Evolutionary conservation across 192 early-diverging fungal species (phyloP), one percentile per base, ranked within the genome.

Genomic region (Glomus cerebriforme): DNA sequence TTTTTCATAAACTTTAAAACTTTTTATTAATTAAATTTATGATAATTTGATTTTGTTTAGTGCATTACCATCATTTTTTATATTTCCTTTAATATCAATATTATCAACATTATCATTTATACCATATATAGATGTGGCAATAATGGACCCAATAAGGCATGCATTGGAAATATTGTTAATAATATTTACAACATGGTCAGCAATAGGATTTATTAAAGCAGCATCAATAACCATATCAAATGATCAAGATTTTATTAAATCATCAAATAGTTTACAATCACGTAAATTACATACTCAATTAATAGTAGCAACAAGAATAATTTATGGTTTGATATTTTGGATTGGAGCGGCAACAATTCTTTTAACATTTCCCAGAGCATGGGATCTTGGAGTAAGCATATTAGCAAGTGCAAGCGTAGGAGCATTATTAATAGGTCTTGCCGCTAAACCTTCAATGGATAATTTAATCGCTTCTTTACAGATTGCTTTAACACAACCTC

Each of bases 401-500:
- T 63, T 83, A 68, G 85, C 85, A 2, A 83, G 82, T 78, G 85
- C 85, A 17, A 83, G 85, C 77, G 82, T 86, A 7, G 77, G 79
- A 2, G 82, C 85, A 5, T 35, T 86, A 37, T 54, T 86, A 64
- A 24, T 86, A 47, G 85, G 85, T 31, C 73, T 86, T 64, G 82
- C 85, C 9, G 81, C 82, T 31, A 86, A 83, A 63, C 81, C 82
- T 37, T 80, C 79, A 3, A 80, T 83, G 39, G 82, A 83, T 81
- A 86, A 83, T 73, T 80, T 83, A 15, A 26, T 86, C 17, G 85
- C 82, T 1, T 82, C 85, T 17, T 68, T 86, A 75, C 80, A 82
- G 43, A 86, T 86, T 64, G 85, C 85, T 19, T 67, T 86, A 64
- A 86, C 85, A 0, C 85, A 83, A 75, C 82, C 85, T 15, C 76